These are phyloP conservation scores for Plasmodium knowlesi DNA, from an alignment of 169 alveolate genomes.

Conservation along the genomic window DNA sequence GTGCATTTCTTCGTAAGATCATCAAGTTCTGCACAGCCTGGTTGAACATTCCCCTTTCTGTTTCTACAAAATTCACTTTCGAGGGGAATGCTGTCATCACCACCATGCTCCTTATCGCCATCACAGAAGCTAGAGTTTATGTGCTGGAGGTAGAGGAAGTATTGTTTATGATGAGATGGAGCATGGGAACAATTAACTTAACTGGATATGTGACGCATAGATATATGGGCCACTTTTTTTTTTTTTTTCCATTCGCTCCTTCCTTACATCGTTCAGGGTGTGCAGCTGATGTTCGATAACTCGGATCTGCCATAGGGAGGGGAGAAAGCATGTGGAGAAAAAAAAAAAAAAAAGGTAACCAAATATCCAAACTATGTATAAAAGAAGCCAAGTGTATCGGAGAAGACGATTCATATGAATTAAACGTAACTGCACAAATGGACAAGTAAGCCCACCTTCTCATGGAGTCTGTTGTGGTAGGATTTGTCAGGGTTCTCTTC, in stretches of 20 bases:
- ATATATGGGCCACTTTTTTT: not conserved
- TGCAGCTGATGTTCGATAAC: constrained; percentile 42
- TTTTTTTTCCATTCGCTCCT: not conserved
- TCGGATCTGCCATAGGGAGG: constrained; percentile 10
- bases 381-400: not conserved
- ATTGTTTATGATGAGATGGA: not conserved
- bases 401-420: not conserved
- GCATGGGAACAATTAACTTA: not conserved
- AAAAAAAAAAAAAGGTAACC: not conserved
- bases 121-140: constrained; percentile 36
- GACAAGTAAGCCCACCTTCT: constrained; percentile 1
- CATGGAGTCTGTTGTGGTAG: constrained; percentile 29
- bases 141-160: constrained; percentile 5
- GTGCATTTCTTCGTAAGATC: not conserved
- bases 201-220: not conserved
- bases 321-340: not conserved
- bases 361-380: not conserved
- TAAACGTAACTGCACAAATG: not conserved
- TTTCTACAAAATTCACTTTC: not conserved
- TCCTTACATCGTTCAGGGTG: constrained; percentile 28
- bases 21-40: not conserved
- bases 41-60: not conserved
- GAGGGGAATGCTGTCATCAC: not conserved
- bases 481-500: not conserved
- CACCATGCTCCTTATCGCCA: not conserved